Base-by-base conservation (phyloP, 805 yeast species). In the Myxozyma mucilagina region DNA sequence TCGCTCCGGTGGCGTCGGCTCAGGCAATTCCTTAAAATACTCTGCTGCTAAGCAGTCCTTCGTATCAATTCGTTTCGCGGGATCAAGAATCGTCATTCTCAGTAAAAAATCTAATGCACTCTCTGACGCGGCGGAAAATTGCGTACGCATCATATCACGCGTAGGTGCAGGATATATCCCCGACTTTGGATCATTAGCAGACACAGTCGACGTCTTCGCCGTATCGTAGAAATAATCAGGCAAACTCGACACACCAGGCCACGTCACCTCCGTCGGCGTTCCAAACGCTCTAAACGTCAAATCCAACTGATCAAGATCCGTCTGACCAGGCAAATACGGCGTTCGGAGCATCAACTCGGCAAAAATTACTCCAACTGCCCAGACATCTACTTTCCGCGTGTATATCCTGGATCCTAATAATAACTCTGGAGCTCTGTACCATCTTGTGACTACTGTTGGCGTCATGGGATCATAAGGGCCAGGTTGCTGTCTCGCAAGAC, bases 341-440 rank as follows among this genome's bases (percentile, higher is more conserved):
- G 90, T 90, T 71, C 99, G 80, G 67, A 94, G 78, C 97, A 94
- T 90, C 68, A 94, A 76, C 70, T 94, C 99, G 0, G 98, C 98
- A 77, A 94, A 94, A 2, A 94, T 93, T 41, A 91, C 84, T 1
- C 99, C 99, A 4, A 92, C 89, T 0, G 98, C 93, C 99, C 99
- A 94, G 11, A 91, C 78, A 75, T 94, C 99, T 3, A 94, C 83
- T 0, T 96, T 96, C 1, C 86, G 87, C 0, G 97, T 87, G 70
- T 94, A 94, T 73, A 90, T 94, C 51, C 87, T 81, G 0, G 97
- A 87, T 0, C 97, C 97, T 63, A 93, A 84, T 29, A 94, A 76
- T 50, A 94, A 77, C 70, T 94, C 99, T 0, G 99, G 99, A 0
- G 98, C 96, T 57, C 98, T 78, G 74, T 94, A 94, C 99, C 99